Base-by-base conservation (phyloP, 306 rosid species). In the Fagus sylvatica region DNA sequence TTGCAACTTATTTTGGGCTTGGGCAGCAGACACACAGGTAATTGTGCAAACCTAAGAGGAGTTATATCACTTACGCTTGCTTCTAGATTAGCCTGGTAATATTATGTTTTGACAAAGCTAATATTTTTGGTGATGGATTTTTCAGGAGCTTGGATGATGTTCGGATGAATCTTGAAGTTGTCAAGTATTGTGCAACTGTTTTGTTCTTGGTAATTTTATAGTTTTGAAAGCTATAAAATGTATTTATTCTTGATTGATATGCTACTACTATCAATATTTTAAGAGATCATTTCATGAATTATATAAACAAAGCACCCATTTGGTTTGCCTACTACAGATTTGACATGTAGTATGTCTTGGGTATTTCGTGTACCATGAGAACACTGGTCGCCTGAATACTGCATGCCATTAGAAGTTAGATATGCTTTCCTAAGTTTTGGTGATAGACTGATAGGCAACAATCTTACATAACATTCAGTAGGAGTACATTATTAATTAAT, bases 131-230 rank as follows among this genome's bases (percentile, higher is more conserved):
- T 64, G 41, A 74, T 43, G 49, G 7, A 43, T 72, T 81, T 54
- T 49, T 67, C 89, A 96, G 99, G 94, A 96, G 99, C 84, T 88
- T 96, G 78, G 99, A 91, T 74, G 99, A 96, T 85, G 99, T 91
- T 30, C 93, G 99, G 62, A 89, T 96, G 97, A 96, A 93, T 88
- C 96, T 96, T 46, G 98, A 96, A 87, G 98, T 96, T 72, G 91
- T 96, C 75, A 96, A 93, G 69, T 77, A 88, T 70, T 93, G 98
- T 76, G 88, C 99, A 36, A 90, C 99, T 0, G 98, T 96, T 80
- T 72, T 93, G 69, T 90, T 96, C 88, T 83, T 96, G 98, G 99
- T 96, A 93, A 88, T 16, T 34, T 72, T 75, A 4, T 64, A 53
- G 65, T 80, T 80, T 28, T 37, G 7, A 71, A 41, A 53, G 16